Evolutionary conservation across 2,329 filamentous ascomycete genomes (phyloP).

Genomic region (Bipolaris zeicola): DNA sequence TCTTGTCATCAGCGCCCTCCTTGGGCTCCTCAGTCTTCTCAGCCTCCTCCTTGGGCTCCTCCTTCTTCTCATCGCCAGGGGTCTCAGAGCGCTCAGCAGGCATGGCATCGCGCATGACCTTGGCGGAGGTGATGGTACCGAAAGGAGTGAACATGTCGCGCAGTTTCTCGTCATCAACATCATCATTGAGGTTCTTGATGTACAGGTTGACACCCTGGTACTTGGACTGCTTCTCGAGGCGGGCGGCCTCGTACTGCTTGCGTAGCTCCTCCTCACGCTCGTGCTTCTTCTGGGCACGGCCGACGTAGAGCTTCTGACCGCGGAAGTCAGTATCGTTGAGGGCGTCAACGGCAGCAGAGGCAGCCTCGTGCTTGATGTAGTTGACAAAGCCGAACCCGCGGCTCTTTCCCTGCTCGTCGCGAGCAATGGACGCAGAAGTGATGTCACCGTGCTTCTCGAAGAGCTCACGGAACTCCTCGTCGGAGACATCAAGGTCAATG

Average conservation of each 20-base stretch:
- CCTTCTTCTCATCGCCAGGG: constrained; percentile 54
- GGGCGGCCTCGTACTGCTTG: constrained; percentile 97
- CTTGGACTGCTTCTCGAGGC: constrained; percentile 97
- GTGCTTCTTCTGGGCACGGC: constrained; percentile 99
- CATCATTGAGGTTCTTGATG: constrained; percentile 98
- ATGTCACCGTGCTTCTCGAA: constrained; percentile 94
- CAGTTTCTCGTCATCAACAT: constrained; percentile 97
- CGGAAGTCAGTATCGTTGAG: constrained; percentile 92
- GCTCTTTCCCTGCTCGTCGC: constrained; percentile 87
- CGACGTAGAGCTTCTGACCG: constrained; percentile 95
- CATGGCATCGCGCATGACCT: constrained; percentile 92
- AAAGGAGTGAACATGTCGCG: constrained; percentile 90
- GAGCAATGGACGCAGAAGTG: constrained; percentile 91
- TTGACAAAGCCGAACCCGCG: constrained; percentile 97
- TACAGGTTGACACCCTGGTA: constrained; percentile 99
- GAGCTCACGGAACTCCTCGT: constrained; percentile 91
- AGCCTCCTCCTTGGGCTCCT: constrained; percentile 60
- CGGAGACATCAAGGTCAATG: constrained; percentile 79
- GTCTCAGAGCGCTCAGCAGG: constrained; percentile 57
- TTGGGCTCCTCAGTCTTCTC: constrained; percentile 63
- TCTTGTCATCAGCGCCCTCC: constrained; percentile 63
- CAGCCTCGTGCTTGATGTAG: constrained; percentile 89
- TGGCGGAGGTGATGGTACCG: constrained; percentile 95
- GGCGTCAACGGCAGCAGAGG: constrained; percentile 83
- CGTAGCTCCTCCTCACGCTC: constrained; percentile 99